Conservation (phyloP, 2,329 filamentous ascomycete species). For the Leptodontidium sp. region DNA sequence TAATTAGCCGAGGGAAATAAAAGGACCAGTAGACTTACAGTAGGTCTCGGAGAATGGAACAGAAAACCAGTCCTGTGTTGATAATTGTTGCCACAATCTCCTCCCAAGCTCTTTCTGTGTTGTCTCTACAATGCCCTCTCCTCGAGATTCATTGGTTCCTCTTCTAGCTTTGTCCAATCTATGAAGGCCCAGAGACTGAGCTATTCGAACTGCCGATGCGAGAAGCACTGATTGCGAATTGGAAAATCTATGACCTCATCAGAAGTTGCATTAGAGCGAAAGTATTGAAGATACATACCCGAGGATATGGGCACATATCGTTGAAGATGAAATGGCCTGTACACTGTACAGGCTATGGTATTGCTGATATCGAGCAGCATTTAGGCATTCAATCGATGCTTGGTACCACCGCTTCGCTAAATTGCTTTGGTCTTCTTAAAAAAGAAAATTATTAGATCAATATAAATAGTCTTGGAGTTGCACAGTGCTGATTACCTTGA, state of each 20-base stretch:
- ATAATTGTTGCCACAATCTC: constrained; percentile 36
- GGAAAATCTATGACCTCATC: constrained; percentile 47
- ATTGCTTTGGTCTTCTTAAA: constrained; percentile 48
- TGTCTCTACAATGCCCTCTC: constrained; percentile 23
- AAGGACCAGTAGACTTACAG: constrained; percentile 14
- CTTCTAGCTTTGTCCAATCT: constrained; percentile 42
- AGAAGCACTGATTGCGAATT: constrained; percentile 56
- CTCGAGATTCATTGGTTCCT: constrained; percentile 30
- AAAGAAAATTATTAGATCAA: neutral
- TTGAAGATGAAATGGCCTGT: constrained; percentile 56
- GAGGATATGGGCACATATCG: constrained; percentile 58
- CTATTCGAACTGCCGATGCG: constrained; percentile 55
- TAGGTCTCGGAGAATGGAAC: constrained; percentile 39
- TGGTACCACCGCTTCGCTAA: constrained; percentile 56
- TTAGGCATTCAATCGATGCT: constrained; percentile 54
- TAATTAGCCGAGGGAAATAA: neutral
- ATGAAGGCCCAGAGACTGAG: constrained; percentile 57
- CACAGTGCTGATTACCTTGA: constrained; percentile 30
- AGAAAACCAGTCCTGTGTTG: constrained; percentile 37
- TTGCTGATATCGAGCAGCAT: constrained; percentile 55
- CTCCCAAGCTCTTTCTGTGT: constrained; percentile 31
- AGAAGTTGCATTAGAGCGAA: neutral
- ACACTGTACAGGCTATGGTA: constrained; percentile 53
- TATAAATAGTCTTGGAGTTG: neutral
- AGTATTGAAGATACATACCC: constrained; percentile 36